These are phyloP conservation scores for Boletus bicolor DNA, from an alignment of 768 basidiomycete genomes.

Conservation along the genomic window DNA sequence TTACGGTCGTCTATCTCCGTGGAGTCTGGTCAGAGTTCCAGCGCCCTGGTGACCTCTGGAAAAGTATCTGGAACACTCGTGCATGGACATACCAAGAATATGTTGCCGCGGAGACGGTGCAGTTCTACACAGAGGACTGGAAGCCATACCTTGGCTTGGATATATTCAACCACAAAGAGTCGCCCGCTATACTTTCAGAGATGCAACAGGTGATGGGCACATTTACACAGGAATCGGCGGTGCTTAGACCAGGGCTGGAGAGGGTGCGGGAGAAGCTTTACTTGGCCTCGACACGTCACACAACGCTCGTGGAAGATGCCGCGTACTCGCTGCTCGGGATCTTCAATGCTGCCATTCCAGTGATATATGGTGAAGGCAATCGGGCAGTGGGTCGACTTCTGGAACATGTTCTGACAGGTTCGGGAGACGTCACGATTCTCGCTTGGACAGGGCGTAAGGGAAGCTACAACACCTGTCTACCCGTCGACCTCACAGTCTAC, in stretches of 20 bases:
- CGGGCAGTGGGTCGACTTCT: constrained; percentile 7
- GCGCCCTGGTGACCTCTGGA: neutral
- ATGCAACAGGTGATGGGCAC: neutral
- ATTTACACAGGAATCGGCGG: neutral
- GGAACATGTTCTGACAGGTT: constrained; percentile 6
- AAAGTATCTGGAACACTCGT: constrained; percentile 8
- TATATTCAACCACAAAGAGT: constrained; percentile 8
- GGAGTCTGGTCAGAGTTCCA: neutral
- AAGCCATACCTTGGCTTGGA: constrained; percentile 1
- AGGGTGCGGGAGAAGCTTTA: constrained; percentile 11
- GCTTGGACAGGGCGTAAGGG: constrained; percentile 6
- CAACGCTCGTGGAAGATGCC: constrained; percentile 2
- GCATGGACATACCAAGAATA: constrained; percentile 16
- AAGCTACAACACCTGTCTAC: neutral
- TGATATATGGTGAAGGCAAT: constrained; percentile 10
- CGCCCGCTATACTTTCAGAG: neutral
- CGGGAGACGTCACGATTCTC: neutral
- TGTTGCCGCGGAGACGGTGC: neutral
- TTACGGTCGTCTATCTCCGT: constrained; percentile 3
- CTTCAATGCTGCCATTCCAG: neutral
- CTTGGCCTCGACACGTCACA: neutral
- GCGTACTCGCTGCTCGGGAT: constrained; percentile 13
- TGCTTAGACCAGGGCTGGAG: neutral
- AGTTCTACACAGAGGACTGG: constrained; percentile 15
- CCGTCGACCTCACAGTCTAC: no score